Base-by-base conservation (phyloP, 2,329 filamentous ascomycete species). In the Decorospora gaudefroyi region DNA sequence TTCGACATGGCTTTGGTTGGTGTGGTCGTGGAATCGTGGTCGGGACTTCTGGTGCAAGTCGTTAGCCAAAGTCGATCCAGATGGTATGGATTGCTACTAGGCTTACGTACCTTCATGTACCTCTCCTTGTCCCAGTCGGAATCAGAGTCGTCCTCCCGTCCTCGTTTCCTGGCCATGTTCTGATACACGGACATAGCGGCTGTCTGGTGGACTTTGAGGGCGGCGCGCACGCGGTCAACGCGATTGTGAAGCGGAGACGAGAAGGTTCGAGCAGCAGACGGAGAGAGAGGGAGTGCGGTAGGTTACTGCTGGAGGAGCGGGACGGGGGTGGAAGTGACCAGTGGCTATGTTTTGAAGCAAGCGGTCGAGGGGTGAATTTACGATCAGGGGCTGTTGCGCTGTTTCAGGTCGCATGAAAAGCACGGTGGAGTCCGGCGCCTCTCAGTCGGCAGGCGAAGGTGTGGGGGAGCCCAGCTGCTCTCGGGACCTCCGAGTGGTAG, bases 391-490 rank as follows among this genome's bases (percentile, higher is more conserved):
- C 57, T 59, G 54, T 48, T 51, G 57, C 55, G 53, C 37, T 53
- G 65, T 68, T 68, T 68, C 65, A 67, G 60, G 55, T 59, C 48
- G 59, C 55, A 61, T 59, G 49, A 57, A 54, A 50, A 38, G 42
- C 46, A 53, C 31, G 34, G 43, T 46, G 39, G 44, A 56, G 50
- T 53, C 37, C 46, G 43, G 48, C 45, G 47, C 36, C 37, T 51
- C 40, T 34, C n/a, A 37, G 30, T 41, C 32, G 42, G 35, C 31
- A 32, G 23, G 36, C 39, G 39, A 38, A 53, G 42, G 42, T 49
- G 51, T 53, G 53, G 46, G 47, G 45, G 25, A 23, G 6, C 22
- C 16, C 29, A 42, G 37, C 42, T 40, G 33, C 40, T 31, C 22
- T 29, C 30, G 26, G 40, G 27, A 29, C 39, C 37, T 41, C 32